phyloP scores from a whole-genome alignment of 768 basidiomycete genomes.

The Lactarius vividus region DNA sequence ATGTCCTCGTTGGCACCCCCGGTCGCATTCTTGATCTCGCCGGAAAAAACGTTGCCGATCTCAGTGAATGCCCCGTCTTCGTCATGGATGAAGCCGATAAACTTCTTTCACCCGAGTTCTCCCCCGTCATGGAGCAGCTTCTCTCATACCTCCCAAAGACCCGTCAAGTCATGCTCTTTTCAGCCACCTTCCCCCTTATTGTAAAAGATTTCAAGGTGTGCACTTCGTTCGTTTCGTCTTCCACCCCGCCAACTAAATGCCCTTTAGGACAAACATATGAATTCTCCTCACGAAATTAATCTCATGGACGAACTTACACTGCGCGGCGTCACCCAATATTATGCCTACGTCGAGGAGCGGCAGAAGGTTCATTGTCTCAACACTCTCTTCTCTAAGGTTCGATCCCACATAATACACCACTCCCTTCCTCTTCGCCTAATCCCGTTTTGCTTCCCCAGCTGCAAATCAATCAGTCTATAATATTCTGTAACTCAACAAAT shows the following conservation, averaged over 20 bases:
- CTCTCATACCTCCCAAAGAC: conserved; percentile 78
- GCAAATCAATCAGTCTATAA: conserved; percentile 99
- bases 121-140: conserved; percentile 97
- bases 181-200: conserved; percentile 97
- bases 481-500: conserved; percentile 99
- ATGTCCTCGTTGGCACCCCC: conserved; percentile 96
- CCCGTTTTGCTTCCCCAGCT: conserved; percentile 49
- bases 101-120: conserved; percentile 94
- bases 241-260: conserved; percentile 22
- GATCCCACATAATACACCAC: conserved; percentile 18
- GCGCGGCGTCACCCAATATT: conserved; percentile 98
- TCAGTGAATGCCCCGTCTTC: conserved; percentile 92
- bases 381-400: conserved; percentile 96
- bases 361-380: conserved; percentile 99
- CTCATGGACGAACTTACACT: conserved; percentile 99
- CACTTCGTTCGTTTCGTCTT: conserved; percentile 5
- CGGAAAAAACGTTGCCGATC: conserved; percentile 89
- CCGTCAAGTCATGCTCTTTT: conserved; percentile 98
- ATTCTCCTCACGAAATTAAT: conserved; percentile 94
- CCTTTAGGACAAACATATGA: conserved; percentile 91
- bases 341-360: conserved; percentile 97
- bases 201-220: conserved; percentile 98
- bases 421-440: conserved; percentile 10
- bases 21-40: conserved; percentile 94
- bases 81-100: conserved; percentile 99